Percentiles rank a stretch among this genome's conserved stretches.
Evolutionary conservation across 306 rosid genomes (phyloP).

Genomic region (Sesbania bispinosa): DNA sequence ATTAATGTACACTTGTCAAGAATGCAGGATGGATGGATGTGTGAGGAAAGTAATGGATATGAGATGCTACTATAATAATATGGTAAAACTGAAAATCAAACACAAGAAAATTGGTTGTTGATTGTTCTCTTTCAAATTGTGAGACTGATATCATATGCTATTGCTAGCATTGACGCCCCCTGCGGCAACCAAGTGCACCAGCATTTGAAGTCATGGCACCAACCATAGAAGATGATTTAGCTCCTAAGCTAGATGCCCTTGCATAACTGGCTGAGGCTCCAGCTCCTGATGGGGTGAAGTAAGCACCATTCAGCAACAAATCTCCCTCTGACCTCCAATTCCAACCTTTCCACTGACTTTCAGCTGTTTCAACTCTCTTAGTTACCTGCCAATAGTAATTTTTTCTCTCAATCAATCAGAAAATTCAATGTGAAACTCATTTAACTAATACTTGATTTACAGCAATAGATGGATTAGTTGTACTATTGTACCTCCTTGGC

Average conservation of each 20-base stretch:
- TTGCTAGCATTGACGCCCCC: slow-evolving; percentile 74
- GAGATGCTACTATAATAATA: slow-evolving; percentile 33
- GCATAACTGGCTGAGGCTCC: slow-evolving; percentile 97
- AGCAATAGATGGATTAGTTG: not conserved
- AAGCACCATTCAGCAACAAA: slow-evolving; percentile 78
- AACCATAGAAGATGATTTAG: slow-evolving; percentile 91
- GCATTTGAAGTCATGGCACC: slow-evolving; percentile 79
- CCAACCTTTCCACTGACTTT: slow-evolving; percentile 68
- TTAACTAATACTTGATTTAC: slow-evolving; percentile 5
- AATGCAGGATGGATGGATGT: slow-evolving; percentile 26
- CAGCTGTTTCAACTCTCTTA: slow-evolving; percentile 85
- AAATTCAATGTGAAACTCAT: slow-evolving; percentile 1
- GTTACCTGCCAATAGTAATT: slow-evolving; percentile 56
- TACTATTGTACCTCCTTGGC: slow-evolving; percentile 79
- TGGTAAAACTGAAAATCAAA: slow-evolving; percentile 38
- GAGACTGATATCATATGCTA: not conserved
- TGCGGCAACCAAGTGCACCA: slow-evolving; percentile 78
- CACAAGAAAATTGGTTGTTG: slow-evolving; percentile 25
- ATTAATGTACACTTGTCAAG: slow-evolving; percentile 85
- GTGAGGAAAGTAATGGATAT: slow-evolving; percentile 32
- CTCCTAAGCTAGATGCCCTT: slow-evolving; percentile 98
- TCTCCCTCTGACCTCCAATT: slow-evolving; percentile 99
- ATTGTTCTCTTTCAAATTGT: slow-evolving; percentile 16
- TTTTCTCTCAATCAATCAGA: not conserved
- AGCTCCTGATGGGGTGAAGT: slow-evolving; percentile 94